Base-by-base conservation (phyloP, 78 protist species). In the Dictyostelium brefeldianum region DNA sequence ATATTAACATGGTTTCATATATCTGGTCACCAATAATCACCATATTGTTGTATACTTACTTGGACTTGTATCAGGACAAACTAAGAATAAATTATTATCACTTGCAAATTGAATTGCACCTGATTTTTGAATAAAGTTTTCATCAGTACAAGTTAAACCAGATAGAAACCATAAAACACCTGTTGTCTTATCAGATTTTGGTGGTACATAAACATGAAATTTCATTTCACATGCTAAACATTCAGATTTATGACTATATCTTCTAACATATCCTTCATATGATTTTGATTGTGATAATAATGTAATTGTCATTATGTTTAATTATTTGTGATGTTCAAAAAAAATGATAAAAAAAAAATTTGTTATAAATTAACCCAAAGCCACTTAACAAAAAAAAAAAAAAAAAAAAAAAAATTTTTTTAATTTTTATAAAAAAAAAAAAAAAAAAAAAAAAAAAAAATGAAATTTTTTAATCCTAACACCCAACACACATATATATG, bases 1-100 rank as follows among this genome's bases (percentile, higher is more conserved):
- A 36, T 36, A 36, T 36, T 36, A n/a, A n/a, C n/a, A n/a, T n/a
- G n/a, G n/a, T n/a, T n/a, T n/a, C n/a, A n/a, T n/a, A n/a, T n/a
- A n/a, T n/a, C n/a, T n/a, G n/a, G n/a, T n/a, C n/a, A n/a, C n/a
- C n/a, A n/a, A n/a, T n/a, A n/a, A n/a, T n/a, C n/a, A n/a, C n/a
- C n/a, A n/a, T n/a, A n/a, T n/a, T n/a, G n/a, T n/a, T n/a, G n/a
- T n/a, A n/a, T 27, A 67, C 78, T 18, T 70, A 80, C 96, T 85
- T 18, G 99, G 99, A 57, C 95, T 80, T 6, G 98, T 98, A 95
- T 98, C 99, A 1, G 99, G 98, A 64, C 89, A 56, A 71, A 97
- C 87, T 29, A 97, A 36, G 18, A 91, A 54, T 29, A 97, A 6
- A 29, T 92, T 95, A 47, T 29, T 57, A 56, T 91, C 8, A n/a